Evolutionary conservation across 2,329 filamentous ascomycete genomes (phyloP).

Genomic region (Fusarium keratoplasticum): DNA sequence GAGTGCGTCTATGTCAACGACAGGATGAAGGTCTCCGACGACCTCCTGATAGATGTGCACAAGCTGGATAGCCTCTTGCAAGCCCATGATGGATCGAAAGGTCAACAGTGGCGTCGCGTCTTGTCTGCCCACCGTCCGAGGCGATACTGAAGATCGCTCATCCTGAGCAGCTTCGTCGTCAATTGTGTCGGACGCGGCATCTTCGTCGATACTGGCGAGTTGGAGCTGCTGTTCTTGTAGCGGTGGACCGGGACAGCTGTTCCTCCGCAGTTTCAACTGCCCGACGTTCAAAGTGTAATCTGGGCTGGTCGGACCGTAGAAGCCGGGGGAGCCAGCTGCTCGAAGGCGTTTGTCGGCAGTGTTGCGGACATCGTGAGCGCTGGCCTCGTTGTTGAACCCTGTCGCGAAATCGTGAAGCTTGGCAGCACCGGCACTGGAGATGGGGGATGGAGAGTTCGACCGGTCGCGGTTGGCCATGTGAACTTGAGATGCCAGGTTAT

Average conservation of each 20-base stretch:
- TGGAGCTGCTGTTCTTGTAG: conserved; percentile 23
- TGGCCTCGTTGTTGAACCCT: not conserved
- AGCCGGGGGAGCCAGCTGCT: conserved; percentile 8
- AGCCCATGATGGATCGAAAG: conserved; percentile 14
- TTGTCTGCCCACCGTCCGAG: conserved; percentile 5
- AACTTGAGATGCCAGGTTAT: conserved; percentile 23
- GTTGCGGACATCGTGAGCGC: not conserved
- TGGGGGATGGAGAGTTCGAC: conserved; percentile 6
- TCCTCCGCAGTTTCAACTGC: conserved; percentile 31
- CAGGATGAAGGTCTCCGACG: conserved; percentile 21
- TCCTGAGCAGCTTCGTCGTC: conserved; percentile 1
- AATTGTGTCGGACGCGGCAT: not conserved
- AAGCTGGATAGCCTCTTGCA: conserved; percentile 21
- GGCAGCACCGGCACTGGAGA: not conserved
- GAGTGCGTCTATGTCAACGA: conserved; percentile 21
- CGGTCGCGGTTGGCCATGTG: conserved; percentile 3
- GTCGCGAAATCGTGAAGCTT: not conserved
- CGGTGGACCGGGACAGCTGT: not conserved
- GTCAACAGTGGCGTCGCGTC: conserved; percentile 18
- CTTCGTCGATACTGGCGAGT: conserved; percentile 29
- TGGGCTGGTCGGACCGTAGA: conserved; percentile 43
- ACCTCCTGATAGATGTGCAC: conserved; percentile 28
- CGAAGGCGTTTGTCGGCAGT: not conserved
- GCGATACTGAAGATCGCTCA: not conserved
- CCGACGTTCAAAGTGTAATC: conserved; percentile 44